Percentiles rank a stretch among this genome's conserved stretches.
Evolutionary conservation across 2,329 filamentous ascomycete species (phyloP).

Genomic region (Ascochyta fabae): DNA sequence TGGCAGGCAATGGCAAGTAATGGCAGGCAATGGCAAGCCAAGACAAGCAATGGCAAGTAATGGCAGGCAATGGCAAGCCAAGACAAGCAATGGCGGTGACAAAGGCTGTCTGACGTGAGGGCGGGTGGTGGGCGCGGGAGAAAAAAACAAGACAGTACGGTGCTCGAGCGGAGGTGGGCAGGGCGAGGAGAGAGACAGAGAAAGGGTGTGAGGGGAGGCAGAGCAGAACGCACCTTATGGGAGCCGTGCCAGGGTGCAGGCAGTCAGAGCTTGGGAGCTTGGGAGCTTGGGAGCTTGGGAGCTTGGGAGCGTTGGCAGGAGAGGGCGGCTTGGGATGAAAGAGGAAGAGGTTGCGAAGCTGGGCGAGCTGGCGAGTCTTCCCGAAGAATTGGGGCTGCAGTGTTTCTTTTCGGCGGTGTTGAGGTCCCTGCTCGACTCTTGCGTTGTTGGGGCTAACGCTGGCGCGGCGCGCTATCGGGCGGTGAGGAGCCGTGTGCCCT

Average conservation of each 20-base stretch:
- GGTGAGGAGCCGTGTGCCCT: constrained; percentile 17
- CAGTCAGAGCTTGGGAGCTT: background rate
- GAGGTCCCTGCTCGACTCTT: constrained; percentile 38
- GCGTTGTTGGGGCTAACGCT: constrained; percentile 20
- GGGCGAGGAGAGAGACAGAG: constrained; percentile 8
- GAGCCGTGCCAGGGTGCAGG: constrained; percentile 26
- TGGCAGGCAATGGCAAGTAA: background rate
- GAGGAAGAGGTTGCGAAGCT: constrained; percentile 35
- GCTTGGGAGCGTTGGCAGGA: constrained; percentile 20
- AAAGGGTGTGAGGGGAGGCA: constrained; percentile 5
- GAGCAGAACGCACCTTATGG: constrained; percentile 37
- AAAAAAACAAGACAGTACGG: constrained; percentile 25
- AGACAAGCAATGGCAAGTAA: background rate
- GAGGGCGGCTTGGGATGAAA: constrained; percentile 33
- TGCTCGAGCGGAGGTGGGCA: constrained; percentile 19
- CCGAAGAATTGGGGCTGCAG: constrained; percentile 38
- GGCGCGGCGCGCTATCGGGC: constrained; percentile 17
- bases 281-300: constrained; percentile 14
- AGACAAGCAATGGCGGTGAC: background rate
- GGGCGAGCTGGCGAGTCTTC: constrained; percentile 23
- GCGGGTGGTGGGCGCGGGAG: constrained; percentile 12
- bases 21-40: background rate
- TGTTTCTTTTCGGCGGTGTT: constrained; percentile 36
- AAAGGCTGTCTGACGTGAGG: constrained; percentile 36
- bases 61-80: background rate